Conservation (phyloP, 176 grass and related monocot genomes). For the Urochloa ruziziensis region DNA sequence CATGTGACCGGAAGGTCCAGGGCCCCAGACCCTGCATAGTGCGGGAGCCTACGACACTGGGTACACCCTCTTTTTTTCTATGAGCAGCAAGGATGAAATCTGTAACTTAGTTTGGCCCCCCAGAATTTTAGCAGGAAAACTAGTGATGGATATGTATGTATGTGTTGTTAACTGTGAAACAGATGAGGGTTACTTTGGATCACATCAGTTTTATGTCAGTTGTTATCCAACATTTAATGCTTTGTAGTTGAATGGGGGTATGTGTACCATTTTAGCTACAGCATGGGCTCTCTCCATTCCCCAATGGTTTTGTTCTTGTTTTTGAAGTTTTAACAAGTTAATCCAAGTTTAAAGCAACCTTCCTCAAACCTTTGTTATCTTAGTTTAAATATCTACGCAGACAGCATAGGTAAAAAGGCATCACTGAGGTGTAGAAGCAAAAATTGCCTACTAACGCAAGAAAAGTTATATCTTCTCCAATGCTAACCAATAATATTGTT, state of each 20-base stretch:
- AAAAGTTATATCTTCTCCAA: not conserved
- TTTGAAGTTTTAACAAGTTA: not conserved
- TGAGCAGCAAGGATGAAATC: not conserved
- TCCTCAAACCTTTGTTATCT: not conserved
- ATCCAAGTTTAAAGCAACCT: not conserved
- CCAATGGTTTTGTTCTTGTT: not conserved
- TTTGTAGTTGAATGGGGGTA: not conserved
- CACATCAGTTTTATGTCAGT: not conserved
- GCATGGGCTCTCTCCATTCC: not conserved
- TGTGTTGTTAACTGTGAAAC: not conserved
- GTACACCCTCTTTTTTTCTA: no score
- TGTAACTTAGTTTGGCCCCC: not conserved
- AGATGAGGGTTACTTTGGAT: not conserved
- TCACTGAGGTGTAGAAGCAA: not conserved
- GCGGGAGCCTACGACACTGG: no score
- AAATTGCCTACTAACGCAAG: not conserved
- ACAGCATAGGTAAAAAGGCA: not conserved
- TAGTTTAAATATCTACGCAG: not conserved
- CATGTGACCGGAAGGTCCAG: no score
- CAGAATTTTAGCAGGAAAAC: not conserved
- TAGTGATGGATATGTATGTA: not conserved
- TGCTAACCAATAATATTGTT: not conserved
- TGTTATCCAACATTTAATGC: not conserved
- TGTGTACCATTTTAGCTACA: not conserved
- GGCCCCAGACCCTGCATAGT: no score